phyloP scores from a whole-genome alignment of 2,329 filamentous ascomycete genomes.

The Pseudocercospora musae region DNA sequence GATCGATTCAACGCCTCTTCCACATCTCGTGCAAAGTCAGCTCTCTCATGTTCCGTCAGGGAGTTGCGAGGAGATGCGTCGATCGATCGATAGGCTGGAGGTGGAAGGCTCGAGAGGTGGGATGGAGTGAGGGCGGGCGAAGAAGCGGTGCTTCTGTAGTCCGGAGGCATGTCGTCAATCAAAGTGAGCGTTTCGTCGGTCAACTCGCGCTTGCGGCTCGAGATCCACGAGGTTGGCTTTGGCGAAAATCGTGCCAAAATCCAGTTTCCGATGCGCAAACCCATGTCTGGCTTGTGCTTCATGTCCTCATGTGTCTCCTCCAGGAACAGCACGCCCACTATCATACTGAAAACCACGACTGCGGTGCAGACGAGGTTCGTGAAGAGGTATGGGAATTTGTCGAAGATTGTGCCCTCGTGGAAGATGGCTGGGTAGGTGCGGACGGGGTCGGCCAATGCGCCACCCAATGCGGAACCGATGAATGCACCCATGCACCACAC shows the following conservation, averaged over 20 bases:
- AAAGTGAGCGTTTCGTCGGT: slow-evolving; percentile 61
- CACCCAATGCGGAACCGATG: slow-evolving; percentile 85
- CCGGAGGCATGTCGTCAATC: slow-evolving; percentile 63
- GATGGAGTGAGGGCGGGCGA: slow-evolving; percentile 48
- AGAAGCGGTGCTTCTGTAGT: slow-evolving; percentile 60
- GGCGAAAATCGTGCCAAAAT: slow-evolving; percentile 44
- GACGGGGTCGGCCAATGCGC: slow-evolving; percentile 82
- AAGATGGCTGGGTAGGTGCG: slow-evolving; percentile 76
- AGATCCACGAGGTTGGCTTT: slow-evolving; percentile 27
- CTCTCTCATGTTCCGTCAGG: slow-evolving; percentile 8
- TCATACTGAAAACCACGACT: slow-evolving; percentile 72
- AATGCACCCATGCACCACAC: slow-evolving; percentile 98
- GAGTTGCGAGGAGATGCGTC: slow-evolving; percentile 30
- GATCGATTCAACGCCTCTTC: slow-evolving; percentile 33
- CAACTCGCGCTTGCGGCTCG: slow-evolving; percentile 44
- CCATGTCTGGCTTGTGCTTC: slow-evolving; percentile 71
- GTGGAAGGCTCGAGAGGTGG: slow-evolving; percentile 26
- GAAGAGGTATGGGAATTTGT: slow-evolving; percentile 81
- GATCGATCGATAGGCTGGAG: slow-evolving; percentile 34
- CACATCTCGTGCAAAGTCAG: slow-evolving; percentile 25
- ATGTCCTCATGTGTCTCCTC: slow-evolving; percentile 90
- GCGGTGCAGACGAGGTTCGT: slow-evolving; percentile 85
- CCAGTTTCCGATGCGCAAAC: slow-evolving; percentile 72
- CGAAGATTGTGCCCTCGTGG: slow-evolving; percentile 70
- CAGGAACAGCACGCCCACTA: slow-evolving; percentile 78